A percentile compares a stretch with the other conserved stretches of the same genome.
Conservation (phyloP, 1,139 yeast genomes). For the Scheffersomyces segobiensis region DNA sequence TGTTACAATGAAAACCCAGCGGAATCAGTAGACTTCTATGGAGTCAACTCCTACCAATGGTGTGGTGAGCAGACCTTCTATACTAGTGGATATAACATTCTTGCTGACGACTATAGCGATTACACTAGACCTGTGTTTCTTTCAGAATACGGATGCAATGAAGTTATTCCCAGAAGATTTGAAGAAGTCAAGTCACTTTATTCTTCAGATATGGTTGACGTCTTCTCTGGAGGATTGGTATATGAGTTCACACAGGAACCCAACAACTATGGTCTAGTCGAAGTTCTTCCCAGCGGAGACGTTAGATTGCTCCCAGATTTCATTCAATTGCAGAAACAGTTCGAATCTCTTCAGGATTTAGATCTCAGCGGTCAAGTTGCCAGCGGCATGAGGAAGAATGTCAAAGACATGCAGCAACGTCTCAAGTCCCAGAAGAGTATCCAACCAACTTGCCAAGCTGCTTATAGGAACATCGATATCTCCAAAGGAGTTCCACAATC, state of each 20-base stretch:
- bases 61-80: constrained; percentile 87
- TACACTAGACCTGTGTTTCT: constrained; percentile 80
- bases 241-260: constrained; percentile 90
- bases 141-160: constrained; percentile 94
- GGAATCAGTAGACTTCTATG: constrained; percentile 85
- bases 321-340: constrained; percentile 49
- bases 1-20: constrained; percentile 61
- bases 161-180: constrained; percentile 74
- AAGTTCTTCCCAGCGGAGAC: constrained; percentile 56
- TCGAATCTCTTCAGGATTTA: constrained; percentile 31
- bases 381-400: constrained; percentile 25
- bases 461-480: constrained; percentile 54
- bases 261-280: constrained; percentile 85
- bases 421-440: constrained; percentile 24
- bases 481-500: constrained; percentile 49
- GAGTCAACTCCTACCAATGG: constrained; percentile 96
- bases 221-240: constrained; percentile 89
- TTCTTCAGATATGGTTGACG: constrained; percentile 72
- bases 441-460: constrained; percentile 41
- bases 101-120: constrained; percentile 68
- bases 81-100: constrained; percentile 76
- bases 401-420: constrained; percentile 24
- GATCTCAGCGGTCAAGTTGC: constrained; percentile 23
- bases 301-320: constrained; percentile 57
- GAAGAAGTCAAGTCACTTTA: constrained; percentile 75